phyloP scores from a whole-genome alignment of 1,284 basidiomycete genomes.

The Cutaneotrichosporon spelunceum region DNA sequence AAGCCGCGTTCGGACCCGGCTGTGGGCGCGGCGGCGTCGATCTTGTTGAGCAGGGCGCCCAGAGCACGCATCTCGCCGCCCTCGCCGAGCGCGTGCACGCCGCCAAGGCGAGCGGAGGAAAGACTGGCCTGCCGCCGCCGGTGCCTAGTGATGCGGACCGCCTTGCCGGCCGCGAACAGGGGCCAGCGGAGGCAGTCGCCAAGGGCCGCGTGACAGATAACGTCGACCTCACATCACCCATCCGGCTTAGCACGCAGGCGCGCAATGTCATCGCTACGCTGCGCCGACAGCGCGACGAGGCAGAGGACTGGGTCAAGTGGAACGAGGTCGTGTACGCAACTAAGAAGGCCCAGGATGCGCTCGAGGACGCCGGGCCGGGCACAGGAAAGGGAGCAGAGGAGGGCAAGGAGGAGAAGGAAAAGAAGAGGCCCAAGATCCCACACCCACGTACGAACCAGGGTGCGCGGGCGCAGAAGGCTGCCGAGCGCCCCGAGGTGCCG shows the following conservation, averaged over 20 bases:
- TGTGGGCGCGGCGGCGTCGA: slow-evolving; percentile 81
- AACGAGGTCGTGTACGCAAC: slow-evolving; percentile 45
- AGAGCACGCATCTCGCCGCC: slow-evolving; percentile 11
- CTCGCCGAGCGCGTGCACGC: slow-evolving; percentile 16
- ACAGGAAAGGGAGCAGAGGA: background rate
- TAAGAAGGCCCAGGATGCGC: slow-evolving; percentile 36
- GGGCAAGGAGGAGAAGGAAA: too few relatives aligned
- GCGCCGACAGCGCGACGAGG: slow-evolving; percentile 85
- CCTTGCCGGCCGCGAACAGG: slow-evolving; percentile 31
- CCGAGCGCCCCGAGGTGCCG: slow-evolving; percentile 26
- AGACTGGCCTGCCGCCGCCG: slow-evolving; percentile 6
- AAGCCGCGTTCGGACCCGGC: slow-evolving; percentile 74
- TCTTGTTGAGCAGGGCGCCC: slow-evolving; percentile 54
- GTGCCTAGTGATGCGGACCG: slow-evolving; percentile 20
- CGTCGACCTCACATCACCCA: slow-evolving; percentile 84
- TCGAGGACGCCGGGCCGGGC: slow-evolving; percentile 16
- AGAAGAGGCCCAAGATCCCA: slow-evolving; percentile 16
- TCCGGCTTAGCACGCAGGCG: slow-evolving; percentile 76
- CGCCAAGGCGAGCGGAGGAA: slow-evolving; percentile 8
- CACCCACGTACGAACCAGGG: slow-evolving; percentile 22
- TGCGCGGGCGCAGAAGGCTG: slow-evolving; percentile 16
- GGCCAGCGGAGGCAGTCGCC: slow-evolving; percentile 33
- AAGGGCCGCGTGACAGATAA: slow-evolving; percentile 46
- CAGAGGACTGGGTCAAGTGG: slow-evolving; percentile 77
- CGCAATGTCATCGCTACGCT: slow-evolving; percentile 79